Percentiles rank a stretch among this genome's conserved stretches.
Evolutionary conservation across 139 green algal genomes (phyloP).

Genomic region (Chlamydomonas sp.): DNA sequence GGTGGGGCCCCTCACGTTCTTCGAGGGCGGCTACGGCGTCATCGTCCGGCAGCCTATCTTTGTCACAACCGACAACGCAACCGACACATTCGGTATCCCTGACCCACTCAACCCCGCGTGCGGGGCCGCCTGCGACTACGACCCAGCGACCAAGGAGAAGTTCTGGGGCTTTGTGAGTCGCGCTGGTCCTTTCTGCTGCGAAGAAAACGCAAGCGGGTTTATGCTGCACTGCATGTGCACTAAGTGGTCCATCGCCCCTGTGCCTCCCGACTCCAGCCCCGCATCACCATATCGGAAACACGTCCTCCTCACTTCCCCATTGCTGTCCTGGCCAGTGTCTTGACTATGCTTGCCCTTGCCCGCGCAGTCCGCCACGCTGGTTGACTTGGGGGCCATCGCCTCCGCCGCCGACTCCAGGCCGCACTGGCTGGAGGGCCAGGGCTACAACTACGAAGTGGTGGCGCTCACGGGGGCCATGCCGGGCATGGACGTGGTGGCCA

Average conservation of each 20-base stretch:
- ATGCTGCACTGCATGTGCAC: neutral
- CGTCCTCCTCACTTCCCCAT: neutral
- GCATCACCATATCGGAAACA: too few species aligned
- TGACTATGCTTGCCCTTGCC: neutral
- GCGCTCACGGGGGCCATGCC: neutral
- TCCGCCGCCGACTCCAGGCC: neutral
- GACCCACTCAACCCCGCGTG: neutral
- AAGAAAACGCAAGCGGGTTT: neutral
- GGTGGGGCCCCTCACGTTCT: neutral
- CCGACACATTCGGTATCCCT: slow-evolving; percentile 15
- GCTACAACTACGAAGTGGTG: slow-evolving; percentile 12
- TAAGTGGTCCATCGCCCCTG: too few species aligned
- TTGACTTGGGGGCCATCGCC: neutral
- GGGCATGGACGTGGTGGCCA: neutral
- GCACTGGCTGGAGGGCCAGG: neutral
- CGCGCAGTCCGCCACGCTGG: neutral
- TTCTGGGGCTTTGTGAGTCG: slow-evolving; percentile 38
- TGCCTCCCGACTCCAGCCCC: neutral
- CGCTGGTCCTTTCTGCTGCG: neutral
- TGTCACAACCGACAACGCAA: neutral
- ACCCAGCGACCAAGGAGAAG: neutral
- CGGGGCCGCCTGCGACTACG: neutral
- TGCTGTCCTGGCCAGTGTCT: neutral
- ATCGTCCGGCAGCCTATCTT: slow-evolving; percentile 17
- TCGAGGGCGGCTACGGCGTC: slow-evolving; percentile 13